A percentile compares a stretch with the other conserved stretches of the same genome.
phyloP scores from a whole-genome alignment of 2,329 filamentous ascomycete species.

The Colletotrichum tamarilloi region DNA sequence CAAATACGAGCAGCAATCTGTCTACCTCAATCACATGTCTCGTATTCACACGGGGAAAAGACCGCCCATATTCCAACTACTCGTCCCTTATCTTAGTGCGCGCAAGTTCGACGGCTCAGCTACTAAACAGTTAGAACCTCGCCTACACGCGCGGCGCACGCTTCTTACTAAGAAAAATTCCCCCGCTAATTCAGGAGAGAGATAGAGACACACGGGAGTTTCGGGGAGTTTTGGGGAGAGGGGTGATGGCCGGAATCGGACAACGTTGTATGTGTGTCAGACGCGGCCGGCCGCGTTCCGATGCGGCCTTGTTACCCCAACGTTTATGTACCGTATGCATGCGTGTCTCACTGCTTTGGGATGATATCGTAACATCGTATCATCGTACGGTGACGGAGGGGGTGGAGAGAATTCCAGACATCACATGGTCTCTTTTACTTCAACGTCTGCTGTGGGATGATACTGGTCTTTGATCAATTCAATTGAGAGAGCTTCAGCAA shows the following conservation, averaged over 20 bases:
- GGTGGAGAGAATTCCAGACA: neutral
- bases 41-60: no score
- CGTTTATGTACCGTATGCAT: neutral
- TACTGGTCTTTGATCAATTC: no score
- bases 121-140: no score
- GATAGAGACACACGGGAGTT: neutral
- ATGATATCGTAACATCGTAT: neutral
- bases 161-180: neutral
- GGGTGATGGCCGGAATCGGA: neutral
- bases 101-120: neutral
- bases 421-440: neutral
- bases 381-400: neutral
- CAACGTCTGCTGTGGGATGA: neutral
- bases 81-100: neutral
- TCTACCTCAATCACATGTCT: neutral
- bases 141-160: neutral
- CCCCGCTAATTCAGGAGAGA: neutral
- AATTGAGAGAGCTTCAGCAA: no score
- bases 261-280: neutral
- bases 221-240: neutral
- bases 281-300: neutral
- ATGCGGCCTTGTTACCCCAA: conserved; percentile 8
- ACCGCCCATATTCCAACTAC: neutral
- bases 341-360: conserved; percentile 2
- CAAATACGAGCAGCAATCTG: neutral